Evolutionary conservation across 2,329 filamentous ascomycete species (phyloP).

Genomic region (Cladosporium sphaerospermum): DNA sequence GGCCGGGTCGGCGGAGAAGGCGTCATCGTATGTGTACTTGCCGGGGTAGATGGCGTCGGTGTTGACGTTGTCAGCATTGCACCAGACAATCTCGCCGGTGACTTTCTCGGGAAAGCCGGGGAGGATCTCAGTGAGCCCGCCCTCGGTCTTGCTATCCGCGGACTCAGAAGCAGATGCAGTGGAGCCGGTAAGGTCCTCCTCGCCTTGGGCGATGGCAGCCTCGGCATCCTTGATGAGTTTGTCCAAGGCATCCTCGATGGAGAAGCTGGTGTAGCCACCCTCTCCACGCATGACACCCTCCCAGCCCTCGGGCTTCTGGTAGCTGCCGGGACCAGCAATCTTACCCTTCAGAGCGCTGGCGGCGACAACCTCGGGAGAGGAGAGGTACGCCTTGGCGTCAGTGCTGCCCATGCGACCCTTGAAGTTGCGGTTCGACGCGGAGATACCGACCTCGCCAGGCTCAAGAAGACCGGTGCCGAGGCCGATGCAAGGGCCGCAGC

Average conservation of each 20-base stretch:
- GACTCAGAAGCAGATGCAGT: conserved; percentile 23
- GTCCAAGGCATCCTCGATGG: conserved; percentile 64
- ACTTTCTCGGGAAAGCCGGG: conserved; percentile 83
- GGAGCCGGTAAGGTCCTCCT: conserved; percentile 37
- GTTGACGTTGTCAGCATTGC: conserved; percentile 79
- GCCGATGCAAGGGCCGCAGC: conserved; percentile 83
- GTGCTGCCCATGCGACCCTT: conserved; percentile 82
- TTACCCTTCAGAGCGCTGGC: conserved; percentile 73
- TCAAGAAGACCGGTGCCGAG: conserved; percentile 74
- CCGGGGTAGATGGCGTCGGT: conserved; percentile 91
- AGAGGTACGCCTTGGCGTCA: conserved; percentile 77
- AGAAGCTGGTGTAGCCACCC: conserved; percentile 59
- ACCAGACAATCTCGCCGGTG: conserved; percentile 80
- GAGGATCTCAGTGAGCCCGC: conserved; percentile 59
- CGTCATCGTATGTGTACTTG: conserved; percentile 88
- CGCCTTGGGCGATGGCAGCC: conserved; percentile 49
- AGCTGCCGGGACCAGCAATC: conserved; percentile 72
- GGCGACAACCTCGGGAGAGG: conserved; percentile 84
- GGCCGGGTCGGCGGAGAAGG: conserved; percentile 63
- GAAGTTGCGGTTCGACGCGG: conserved; percentile 81
- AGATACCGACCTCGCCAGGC: conserved; percentile 79
- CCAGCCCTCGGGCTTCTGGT: conserved; percentile 63
- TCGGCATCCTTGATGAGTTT: conserved; percentile 66
- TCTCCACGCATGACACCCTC: conserved; percentile 64
- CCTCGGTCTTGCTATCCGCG: conserved; percentile 27